Conservation (phyloP, 176 grass and related monocot species). For the Secale cereale region DNA sequence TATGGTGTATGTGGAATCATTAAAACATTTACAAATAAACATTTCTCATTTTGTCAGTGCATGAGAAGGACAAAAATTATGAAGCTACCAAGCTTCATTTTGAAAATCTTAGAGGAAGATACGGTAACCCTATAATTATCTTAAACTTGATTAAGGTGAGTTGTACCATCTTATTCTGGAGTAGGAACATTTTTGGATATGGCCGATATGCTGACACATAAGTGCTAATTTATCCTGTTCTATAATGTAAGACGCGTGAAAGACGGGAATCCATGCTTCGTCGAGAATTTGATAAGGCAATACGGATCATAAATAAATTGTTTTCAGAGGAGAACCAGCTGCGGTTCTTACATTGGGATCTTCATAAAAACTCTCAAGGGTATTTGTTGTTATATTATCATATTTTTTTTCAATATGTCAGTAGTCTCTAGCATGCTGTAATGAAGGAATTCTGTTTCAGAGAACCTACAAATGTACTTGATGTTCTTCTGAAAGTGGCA, state of each 20-base stretch:
- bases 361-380: conserved; percentile 77
- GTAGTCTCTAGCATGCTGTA: conserved; percentile 7
- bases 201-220: neutral
- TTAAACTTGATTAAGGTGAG: conserved; percentile 96
- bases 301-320: conserved; percentile 62
- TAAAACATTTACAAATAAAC: conserved; percentile 1
- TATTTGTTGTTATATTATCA: conserved; percentile 39
- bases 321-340: conserved; percentile 59
- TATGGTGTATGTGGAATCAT: conserved; percentile 21
- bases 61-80: conserved; percentile 65
- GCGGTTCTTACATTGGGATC: conserved; percentile 93
- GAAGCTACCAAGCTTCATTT: conserved; percentile 89
- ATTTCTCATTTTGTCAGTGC: conserved; percentile 52
- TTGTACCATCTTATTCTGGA: conserved; percentile 15
- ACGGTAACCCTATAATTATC: conserved; percentile 91
- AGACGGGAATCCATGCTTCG: conserved; percentile 86
- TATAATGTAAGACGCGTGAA: conserved; percentile 54
- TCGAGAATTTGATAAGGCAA: conserved; percentile 71
- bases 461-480: conserved; percentile 77
- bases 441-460: conserved; percentile 41
- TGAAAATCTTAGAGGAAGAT: conserved; percentile 77
- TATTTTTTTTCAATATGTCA: neutral
- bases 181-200: conserved; percentile 21
- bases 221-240: conserved; percentile 21
- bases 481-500: conserved; percentile 71